A percentile compares a stretch with the other conserved stretches of the same genome.
Conservation (phyloP, 208 protist genomes). For the Porcisia deanei region DNA sequence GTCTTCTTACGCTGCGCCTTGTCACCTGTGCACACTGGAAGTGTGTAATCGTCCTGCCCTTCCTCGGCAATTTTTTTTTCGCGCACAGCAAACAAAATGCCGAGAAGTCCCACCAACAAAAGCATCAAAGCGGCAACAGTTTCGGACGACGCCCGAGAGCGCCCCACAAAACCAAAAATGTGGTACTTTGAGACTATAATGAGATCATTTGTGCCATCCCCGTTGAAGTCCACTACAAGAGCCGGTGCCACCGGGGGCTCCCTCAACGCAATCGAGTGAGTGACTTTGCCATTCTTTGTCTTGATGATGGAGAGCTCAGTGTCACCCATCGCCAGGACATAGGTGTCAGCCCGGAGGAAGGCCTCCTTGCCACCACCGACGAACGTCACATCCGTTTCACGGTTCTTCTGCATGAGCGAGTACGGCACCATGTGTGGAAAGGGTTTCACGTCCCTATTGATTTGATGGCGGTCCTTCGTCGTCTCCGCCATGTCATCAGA, state of each 20-base stretch:
- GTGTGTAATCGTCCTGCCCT: slow-evolving; percentile 34
- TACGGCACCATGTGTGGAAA: slow-evolving; percentile 82
- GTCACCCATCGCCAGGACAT: slow-evolving; percentile 85
- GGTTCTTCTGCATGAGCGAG: slow-evolving; percentile 50
- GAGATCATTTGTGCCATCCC: slow-evolving; percentile 87
- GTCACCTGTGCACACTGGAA: slow-evolving; percentile 31
- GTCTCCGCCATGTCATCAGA: slow-evolving; percentile 37
- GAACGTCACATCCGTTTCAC: slow-evolving; percentile 47
- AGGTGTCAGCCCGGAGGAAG: slow-evolving; percentile 66
- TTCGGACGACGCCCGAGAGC: slow-evolving; percentile 63
- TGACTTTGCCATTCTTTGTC: slow-evolving; percentile 61
- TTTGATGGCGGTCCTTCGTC: slow-evolving; percentile 13
- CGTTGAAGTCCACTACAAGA: slow-evolving; percentile 86
- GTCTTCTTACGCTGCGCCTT: slow-evolving; percentile 24
- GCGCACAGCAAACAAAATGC: slow-evolving; percentile 60
- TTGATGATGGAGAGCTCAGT: slow-evolving; percentile 59
- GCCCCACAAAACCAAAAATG: slow-evolving; percentile 76
- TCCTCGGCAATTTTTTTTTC: slow-evolving; percentile 33
- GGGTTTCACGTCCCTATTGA: slow-evolving; percentile 24
- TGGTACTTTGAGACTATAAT: slow-evolving; percentile 66
- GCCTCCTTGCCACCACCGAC: slow-evolving; percentile 47
- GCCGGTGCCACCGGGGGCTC: slow-evolving; percentile 67
- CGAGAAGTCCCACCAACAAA: slow-evolving; percentile 71
- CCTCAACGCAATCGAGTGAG: slow-evolving; percentile 53
- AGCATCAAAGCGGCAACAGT: slow-evolving; percentile 73